Percentiles rank a stretch among this genome's conserved stretches.
Evolutionary conservation across 2,329 filamentous ascomycete genomes (phyloP).

Genomic region (Aspergillus sergii): DNA sequence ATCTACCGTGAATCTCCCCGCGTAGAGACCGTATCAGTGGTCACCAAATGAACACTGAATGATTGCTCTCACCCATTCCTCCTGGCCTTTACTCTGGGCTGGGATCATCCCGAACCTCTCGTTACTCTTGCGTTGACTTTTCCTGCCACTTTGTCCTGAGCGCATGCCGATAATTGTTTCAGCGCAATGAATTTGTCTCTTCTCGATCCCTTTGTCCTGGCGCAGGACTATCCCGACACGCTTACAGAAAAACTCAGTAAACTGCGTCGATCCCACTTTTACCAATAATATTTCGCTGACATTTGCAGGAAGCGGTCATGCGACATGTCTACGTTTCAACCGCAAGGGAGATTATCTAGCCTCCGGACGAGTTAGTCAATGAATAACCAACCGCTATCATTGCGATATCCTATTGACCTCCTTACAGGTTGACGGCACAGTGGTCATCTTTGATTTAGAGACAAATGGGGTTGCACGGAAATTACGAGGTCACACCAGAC

Average conservation of each 20-base stretch:
- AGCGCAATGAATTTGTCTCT: slow-evolving; percentile 70
- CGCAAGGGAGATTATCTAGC: slow-evolving; percentile 92
- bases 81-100: slow-evolving; percentile 31
- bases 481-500: slow-evolving; percentile 86
- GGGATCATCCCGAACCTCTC: slow-evolving; percentile 16
- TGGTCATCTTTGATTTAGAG: slow-evolving; percentile 96
- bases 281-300: slow-evolving; percentile 16
- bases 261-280: slow-evolving; percentile 19
- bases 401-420: slow-evolving; percentile 18
- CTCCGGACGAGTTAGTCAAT: slow-evolving; percentile 71
- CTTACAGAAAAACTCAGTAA: slow-evolving; percentile 83
- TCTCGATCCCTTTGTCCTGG: slow-evolving; percentile 70
- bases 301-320: slow-evolving; percentile 60
- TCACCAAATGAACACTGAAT: slow-evolving; percentile 24
- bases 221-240: slow-evolving; percentile 85
- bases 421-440: slow-evolving; percentile 74
- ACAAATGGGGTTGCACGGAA: slow-evolving; percentile 96
- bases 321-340: slow-evolving; percentile 79
- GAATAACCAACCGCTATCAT: neutral
- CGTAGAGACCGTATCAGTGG: slow-evolving; percentile 14
- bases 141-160: neutral
- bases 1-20: slow-evolving; percentile 10
- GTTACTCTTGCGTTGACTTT: slow-evolving; percentile 4
- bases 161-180: slow-evolving; percentile 1
- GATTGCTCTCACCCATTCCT: slow-evolving; percentile 22